Percentiles rank a stretch among this genome's conserved stretches.
phyloP scores from a whole-genome alignment of 371 early-diverging fungal genomes.

The Mucor saturninus region DNA sequence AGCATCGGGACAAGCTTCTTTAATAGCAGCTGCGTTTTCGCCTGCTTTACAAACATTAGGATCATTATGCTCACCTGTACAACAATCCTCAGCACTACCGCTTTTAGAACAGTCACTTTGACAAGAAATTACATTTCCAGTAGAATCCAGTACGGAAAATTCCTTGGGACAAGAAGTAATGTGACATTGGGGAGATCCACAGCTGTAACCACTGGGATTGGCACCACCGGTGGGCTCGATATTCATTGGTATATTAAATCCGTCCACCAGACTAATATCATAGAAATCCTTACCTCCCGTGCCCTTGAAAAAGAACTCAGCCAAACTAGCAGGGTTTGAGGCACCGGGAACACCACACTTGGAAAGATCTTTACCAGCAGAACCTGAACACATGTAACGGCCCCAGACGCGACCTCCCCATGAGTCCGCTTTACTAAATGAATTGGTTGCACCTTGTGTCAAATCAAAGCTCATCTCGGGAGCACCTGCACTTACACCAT shows the following conservation, averaged over 20 bases:
- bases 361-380: constrained; percentile 20
- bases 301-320: constrained; percentile 54
- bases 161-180: constrained; percentile 38
- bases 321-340: constrained; percentile 49
- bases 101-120: constrained; percentile 41
- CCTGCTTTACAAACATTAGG: constrained; percentile 38
- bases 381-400: constrained; percentile 39
- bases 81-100: constrained; percentile 32
- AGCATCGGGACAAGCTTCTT: constrained; percentile 46
- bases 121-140: constrained; percentile 41
- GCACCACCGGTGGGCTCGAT: constrained; percentile 29
- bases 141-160: constrained; percentile 32
- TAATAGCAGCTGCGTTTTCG: constrained; percentile 23
- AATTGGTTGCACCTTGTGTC: constrained; percentile 35
- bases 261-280: constrained; percentile 54
- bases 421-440: constrained; percentile 33
- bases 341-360: constrained; percentile 47
- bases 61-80: constrained; percentile 35
- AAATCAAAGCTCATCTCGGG: constrained; percentile 42
- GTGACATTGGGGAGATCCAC: constrained; percentile 40
- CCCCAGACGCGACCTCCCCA: constrained; percentile 60
- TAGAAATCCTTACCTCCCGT: constrained; percentile 46
- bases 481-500: constrained; percentile 26
- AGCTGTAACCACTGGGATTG: constrained; percentile 30
- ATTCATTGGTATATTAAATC: constrained; percentile 45